Percentiles rank a stretch among this genome's conserved stretches.
Conservation (phyloP, 768 basidiomycete genomes). For the Suillus americanus region DNA sequence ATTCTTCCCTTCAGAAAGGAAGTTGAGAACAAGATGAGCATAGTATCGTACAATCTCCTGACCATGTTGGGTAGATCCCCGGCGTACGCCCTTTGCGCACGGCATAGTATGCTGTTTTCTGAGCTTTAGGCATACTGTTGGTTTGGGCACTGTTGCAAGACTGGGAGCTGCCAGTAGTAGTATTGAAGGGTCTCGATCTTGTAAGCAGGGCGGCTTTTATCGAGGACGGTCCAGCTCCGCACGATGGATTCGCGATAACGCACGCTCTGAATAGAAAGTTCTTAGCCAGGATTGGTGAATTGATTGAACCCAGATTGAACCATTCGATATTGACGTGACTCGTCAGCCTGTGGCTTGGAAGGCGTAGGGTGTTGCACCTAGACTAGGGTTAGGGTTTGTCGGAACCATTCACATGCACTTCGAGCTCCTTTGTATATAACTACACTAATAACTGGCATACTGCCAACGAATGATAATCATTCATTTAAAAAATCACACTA, state of each 20-base stretch:
- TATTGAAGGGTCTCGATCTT: neutral
- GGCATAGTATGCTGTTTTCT: slow-evolving; percentile 64
- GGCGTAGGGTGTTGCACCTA: neutral
- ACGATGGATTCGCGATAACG: neutral
- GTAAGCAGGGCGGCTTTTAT: neutral
- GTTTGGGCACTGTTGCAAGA: neutral
- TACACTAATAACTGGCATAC: neutral
- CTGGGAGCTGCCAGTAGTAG: neutral
- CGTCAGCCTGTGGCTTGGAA: neutral
- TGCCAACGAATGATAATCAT: neutral
- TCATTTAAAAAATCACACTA: neutral
- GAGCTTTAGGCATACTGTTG: slow-evolving; percentile 34
- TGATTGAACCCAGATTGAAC: slow-evolving; percentile 3
- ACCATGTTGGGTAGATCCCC: slow-evolving; percentile 78
- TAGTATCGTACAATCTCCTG: slow-evolving; percentile 17
- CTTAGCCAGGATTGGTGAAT: slow-evolving; percentile 9
- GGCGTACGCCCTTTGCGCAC: slow-evolving; percentile 62
- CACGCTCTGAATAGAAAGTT: slow-evolving; percentile 2
- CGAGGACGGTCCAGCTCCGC: neutral
- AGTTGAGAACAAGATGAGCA: neutral
- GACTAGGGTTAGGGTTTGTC: neutral
- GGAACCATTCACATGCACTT: no score
- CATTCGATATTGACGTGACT: neutral
- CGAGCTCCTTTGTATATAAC: no score
- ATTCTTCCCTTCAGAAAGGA: slow-evolving; percentile 58